Conservation (phyloP, 192 early-diverging fungal species). For the Geranomyces michiganensis region DNA sequence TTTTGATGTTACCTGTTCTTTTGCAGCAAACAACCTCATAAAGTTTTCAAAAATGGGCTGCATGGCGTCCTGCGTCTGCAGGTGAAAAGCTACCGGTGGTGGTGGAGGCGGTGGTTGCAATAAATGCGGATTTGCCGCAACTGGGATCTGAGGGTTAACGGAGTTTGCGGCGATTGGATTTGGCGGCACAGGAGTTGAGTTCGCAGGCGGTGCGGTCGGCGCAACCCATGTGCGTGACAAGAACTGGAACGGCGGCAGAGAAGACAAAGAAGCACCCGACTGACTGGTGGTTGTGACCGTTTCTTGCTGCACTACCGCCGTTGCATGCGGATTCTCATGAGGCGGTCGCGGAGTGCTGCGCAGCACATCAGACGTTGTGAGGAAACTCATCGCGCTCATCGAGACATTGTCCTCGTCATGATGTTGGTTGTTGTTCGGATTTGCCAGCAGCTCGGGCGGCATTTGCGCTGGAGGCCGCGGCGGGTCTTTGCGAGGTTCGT, state of each 20-base stretch:
- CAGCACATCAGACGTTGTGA: neutral
- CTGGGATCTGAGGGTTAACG: too few relatives aligned
- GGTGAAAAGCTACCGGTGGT: neutral
- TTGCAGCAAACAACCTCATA: conserved; percentile 25
- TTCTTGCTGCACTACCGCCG: neutral
- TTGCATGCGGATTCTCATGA: neutral
- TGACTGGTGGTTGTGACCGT: too few relatives aligned
- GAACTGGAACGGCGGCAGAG: neutral
- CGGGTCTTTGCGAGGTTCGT: neutral
- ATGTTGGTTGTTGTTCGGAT: conserved; percentile 11
- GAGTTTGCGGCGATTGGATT: neutral
- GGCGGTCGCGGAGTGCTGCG: neutral
- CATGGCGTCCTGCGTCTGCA: neutral
- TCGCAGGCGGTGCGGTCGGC: conserved; percentile 32
- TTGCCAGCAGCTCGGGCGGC: neutral
- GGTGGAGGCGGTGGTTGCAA: neutral
- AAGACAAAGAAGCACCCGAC: too few relatives aligned
- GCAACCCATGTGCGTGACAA: conserved; percentile 28
- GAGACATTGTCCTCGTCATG: neutral
- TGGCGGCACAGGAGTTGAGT: neutral
- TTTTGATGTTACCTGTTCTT: conserved; percentile 22
- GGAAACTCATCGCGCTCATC: neutral
- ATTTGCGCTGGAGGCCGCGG: neutral
- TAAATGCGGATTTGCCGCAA: neutral
- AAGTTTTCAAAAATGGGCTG: conserved; percentile 26